Evolutionary conservation across 2,329 filamentous ascomycete genomes (phyloP).

Genomic region (Acephala macrosclerotiorum): DNA sequence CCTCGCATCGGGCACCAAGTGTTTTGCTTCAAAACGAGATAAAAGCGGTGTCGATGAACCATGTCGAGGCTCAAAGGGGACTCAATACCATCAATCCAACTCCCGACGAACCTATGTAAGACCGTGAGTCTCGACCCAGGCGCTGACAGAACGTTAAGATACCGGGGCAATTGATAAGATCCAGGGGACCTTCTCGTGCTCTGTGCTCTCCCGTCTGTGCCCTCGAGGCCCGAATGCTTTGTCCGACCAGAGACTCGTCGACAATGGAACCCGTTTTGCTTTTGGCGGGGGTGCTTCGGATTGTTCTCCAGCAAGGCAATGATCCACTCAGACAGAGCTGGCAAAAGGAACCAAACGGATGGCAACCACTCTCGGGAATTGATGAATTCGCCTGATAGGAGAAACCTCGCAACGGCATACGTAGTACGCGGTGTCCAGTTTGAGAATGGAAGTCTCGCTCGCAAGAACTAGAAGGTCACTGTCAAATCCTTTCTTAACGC

Average conservation of each 20-base stretch:
- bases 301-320: conserved; percentile 1
- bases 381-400: neutral
- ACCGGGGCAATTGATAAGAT: conserved; percentile 28
- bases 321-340: neutral
- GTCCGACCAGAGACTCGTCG: neutral
- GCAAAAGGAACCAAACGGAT: neutral
- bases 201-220: conserved; percentile 12
- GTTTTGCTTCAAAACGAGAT: conserved; percentile 4
- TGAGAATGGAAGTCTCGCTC: neutral
- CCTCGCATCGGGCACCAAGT: neutral
- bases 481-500: neutral
- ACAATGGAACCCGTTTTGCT: neutral
- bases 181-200: conserved; percentile 11
- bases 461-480: neutral
- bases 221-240: conserved; percentile 1
- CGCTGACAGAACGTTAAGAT: conserved; percentile 17
- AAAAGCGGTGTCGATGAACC: neutral
- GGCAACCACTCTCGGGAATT: neutral
- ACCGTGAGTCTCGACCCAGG: conserved; percentile 1
- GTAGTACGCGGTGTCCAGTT: neutral
- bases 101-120: conserved; percentile 2
- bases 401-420: neutral
- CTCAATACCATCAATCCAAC: neutral
- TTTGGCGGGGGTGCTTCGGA: neutral
- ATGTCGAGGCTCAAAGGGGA: neutral